Conservation (phyloP, 1,139 yeast species). For the Sugiyamaella novakii region DNA sequence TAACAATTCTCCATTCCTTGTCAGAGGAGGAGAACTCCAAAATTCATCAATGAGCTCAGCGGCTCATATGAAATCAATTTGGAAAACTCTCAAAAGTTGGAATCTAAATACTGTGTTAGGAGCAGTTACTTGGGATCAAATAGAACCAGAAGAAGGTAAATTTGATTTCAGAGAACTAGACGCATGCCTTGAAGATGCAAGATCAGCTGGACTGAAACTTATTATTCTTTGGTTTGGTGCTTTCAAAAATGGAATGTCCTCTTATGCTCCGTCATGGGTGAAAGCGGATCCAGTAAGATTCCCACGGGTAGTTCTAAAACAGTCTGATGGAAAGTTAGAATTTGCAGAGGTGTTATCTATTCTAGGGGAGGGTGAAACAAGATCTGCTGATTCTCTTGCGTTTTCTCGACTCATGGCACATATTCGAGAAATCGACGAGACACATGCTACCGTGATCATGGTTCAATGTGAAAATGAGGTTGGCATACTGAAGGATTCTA, state of each 20-base stretch:
- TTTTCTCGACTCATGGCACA: slow-evolving; percentile 20
- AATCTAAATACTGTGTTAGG: slow-evolving; percentile 24
- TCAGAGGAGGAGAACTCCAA: slow-evolving; percentile 24
- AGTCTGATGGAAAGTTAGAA: slow-evolving; percentile 2
- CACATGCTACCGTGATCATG: slow-evolving; percentile 20
- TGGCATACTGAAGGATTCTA: slow-evolving; percentile 21
- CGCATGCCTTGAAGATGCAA: slow-evolving; percentile 18
- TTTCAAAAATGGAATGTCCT: slow-evolving; percentile 23
- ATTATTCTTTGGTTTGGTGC: slow-evolving; percentile 25
- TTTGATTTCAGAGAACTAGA: slow-evolving; percentile 23
- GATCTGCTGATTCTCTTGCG: slow-evolving; percentile 18
- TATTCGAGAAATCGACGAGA: slow-evolving; percentile 12
- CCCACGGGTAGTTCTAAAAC: slow-evolving; percentile 19
- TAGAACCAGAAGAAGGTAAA: slow-evolving; percentile 23
- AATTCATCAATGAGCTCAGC: slow-evolving; percentile 26
- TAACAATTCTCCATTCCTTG: slow-evolving; percentile 17
- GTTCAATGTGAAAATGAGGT: slow-evolving; percentile 24
- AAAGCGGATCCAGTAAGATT: slow-evolving; percentile 17
- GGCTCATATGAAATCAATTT: slow-evolving; percentile 21
- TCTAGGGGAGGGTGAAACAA: slow-evolving; percentile 1
- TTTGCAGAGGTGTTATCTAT: slow-evolving; percentile 17
- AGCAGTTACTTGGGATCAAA: slow-evolving; percentile 24
- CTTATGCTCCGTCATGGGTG: slow-evolving; percentile 25
- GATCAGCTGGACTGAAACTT: slow-evolving; percentile 16
- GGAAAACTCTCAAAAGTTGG: slow-evolving; percentile 16